These are phyloP conservation scores for Cicer cuneatum DNA, from an alignment of 306 rosid species.

Conservation along the genomic window DNA sequence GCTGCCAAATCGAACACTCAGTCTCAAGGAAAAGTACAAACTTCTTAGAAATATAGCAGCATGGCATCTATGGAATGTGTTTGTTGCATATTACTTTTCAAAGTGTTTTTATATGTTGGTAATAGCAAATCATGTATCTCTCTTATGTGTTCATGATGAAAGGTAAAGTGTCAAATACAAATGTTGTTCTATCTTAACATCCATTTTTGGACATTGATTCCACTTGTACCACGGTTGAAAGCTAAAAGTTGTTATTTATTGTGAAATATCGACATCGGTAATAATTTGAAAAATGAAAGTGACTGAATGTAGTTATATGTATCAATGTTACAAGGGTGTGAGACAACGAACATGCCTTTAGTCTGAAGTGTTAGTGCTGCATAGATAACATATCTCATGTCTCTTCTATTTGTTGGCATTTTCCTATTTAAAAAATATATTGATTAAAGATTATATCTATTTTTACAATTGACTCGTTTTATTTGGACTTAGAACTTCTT, in stretches of 20 bases:
- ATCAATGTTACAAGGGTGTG: no score
- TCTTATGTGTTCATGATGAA: slow-evolving; percentile 38
- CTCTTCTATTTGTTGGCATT: no score
- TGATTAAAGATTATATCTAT: no score
- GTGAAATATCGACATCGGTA: no score
- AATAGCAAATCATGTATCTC: slow-evolving; percentile 41
- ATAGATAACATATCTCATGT: no score
- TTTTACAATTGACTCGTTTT: no score
- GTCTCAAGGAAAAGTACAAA: slow-evolving; percentile 69
- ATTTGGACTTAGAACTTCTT: no score
- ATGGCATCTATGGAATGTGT: slow-evolving; percentile 32
- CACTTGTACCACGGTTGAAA: slow-evolving; percentile 41
- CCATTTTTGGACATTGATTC: slow-evolving; percentile 44
- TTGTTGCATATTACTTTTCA: slow-evolving; percentile 43
- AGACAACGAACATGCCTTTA: no score
- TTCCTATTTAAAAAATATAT: no score
- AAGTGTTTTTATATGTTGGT: slow-evolving; percentile 36
- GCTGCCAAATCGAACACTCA: slow-evolving; percentile 60
- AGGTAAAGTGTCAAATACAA: slow-evolving; percentile 53
- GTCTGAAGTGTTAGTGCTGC: no score
- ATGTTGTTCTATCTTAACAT: slow-evolving; percentile 38
- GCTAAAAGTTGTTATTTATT: slow-evolving; percentile 33
- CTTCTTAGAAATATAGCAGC: slow-evolving; percentile 48
- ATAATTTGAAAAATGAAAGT: no score
- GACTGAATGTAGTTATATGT: no score